Percentiles rank a stretch among this genome's conserved stretches.
Conservation (phyloP, 2,329 filamentous ascomycete species). For the Blastomyces silverae region DNA sequence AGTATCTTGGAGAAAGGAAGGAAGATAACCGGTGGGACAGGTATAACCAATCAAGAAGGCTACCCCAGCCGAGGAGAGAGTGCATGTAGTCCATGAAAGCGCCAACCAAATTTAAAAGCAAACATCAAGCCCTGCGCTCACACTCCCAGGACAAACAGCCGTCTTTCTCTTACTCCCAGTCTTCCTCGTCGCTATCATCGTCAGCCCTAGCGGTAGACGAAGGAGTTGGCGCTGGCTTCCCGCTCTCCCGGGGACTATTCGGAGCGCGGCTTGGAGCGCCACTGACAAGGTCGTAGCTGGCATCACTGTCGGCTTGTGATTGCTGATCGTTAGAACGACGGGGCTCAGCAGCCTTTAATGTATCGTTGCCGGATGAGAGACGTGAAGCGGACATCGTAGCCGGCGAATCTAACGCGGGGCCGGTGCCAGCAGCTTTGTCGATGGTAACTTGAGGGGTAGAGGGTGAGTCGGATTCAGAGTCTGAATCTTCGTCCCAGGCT, state of each 20-base stretch:
- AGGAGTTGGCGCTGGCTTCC: slow-evolving; percentile 45
- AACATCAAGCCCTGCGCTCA: background rate
- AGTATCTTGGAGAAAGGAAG: background rate
- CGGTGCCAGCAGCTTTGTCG: slow-evolving; percentile 29
- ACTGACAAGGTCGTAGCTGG: slow-evolving; percentile 90
- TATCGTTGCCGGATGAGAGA: slow-evolving; percentile 34
- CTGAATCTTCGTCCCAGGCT: slow-evolving; percentile 65
- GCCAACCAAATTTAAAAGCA: background rate
- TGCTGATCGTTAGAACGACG: slow-evolving; percentile 78
- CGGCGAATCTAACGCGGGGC: slow-evolving; percentile 24
- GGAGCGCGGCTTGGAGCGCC: slow-evolving; percentile 72
- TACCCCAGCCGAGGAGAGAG: background rate
- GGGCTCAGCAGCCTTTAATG: slow-evolving; percentile 57
- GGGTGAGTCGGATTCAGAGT: slow-evolving; percentile 45
- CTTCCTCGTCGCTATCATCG: slow-evolving; percentile 64
- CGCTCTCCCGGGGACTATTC: slow-evolving; percentile 53
- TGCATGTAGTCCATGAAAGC: background rate
- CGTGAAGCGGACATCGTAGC: slow-evolving; percentile 28
- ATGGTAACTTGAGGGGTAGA: slow-evolving; percentile 40
- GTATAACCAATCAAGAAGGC: background rate
- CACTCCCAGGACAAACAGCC: background rate
- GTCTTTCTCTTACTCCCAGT: slow-evolving; percentile 58
- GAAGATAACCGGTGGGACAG: background rate
- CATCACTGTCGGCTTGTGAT: slow-evolving; percentile 86
- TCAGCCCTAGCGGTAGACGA: slow-evolving; percentile 42